Evolutionary conservation across 228 moss, liverwort and hornwort genomes (phyloP).

Genomic region (Sphagnum fallax): DNA sequence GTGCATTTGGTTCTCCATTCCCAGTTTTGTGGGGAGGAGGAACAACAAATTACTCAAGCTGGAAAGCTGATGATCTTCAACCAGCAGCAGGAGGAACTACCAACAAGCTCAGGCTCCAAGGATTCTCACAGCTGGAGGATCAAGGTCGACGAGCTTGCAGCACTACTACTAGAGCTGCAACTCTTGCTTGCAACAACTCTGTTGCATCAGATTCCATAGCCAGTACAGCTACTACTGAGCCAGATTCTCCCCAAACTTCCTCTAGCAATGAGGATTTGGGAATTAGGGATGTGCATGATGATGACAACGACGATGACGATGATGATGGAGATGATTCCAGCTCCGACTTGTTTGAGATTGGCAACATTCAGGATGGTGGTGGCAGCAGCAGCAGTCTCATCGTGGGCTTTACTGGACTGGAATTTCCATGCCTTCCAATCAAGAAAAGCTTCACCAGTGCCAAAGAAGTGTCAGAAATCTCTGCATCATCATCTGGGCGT

Average conservation of each 20-base stretch:
- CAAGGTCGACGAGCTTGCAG: neutral
- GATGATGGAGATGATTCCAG: slow-evolving; percentile 27
- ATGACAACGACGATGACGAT: too few relatives aligned
- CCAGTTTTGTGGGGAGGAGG: slow-evolving; percentile 5
- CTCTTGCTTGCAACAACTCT: slow-evolving; percentile 16
- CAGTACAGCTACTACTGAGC: slow-evolving; percentile 15
- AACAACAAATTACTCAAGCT: too few relatives aligned
- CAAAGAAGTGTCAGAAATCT: slow-evolving; percentile 7
- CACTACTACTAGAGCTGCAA: slow-evolving; percentile 16
- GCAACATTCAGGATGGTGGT: slow-evolving; percentile 14
- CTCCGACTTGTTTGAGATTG: slow-evolving; percentile 37
- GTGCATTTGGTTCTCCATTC: slow-evolving; percentile 39
- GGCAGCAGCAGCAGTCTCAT: slow-evolving; percentile 6
- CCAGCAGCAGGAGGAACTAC: slow-evolving; percentile 1
- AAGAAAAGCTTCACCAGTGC: slow-evolving; percentile 17
- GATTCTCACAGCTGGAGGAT: slow-evolving; percentile 19
- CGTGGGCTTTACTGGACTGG: slow-evolving; percentile 12
- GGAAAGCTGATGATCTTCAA: too few relatives aligned
- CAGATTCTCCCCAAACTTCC: slow-evolving; percentile 20
- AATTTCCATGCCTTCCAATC: slow-evolving; percentile 20
- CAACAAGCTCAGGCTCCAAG: slow-evolving; percentile 18
- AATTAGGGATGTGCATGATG: slow-evolving; percentile 11
- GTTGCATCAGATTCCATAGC: slow-evolving; percentile 11
- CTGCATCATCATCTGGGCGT: slow-evolving; percentile 3
- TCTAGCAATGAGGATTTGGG: slow-evolving; percentile 18